Evolutionary conservation across 2,329 filamentous ascomycete genomes (phyloP).

Genomic region (Aspergillus sp.): DNA sequence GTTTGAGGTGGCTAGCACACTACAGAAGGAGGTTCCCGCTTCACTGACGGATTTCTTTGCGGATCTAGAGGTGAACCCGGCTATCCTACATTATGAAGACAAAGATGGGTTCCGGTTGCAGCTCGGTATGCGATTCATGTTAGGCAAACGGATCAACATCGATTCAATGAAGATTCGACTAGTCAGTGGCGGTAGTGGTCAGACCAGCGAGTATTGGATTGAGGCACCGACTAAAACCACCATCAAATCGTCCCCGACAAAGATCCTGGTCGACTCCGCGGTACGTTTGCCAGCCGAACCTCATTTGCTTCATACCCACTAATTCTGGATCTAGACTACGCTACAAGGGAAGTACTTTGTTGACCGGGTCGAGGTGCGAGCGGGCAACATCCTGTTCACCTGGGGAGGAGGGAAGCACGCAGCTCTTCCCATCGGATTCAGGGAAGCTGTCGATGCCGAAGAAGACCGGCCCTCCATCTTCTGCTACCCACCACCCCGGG

Average conservation of each 20-base stretch:
- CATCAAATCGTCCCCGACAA: conserved; percentile 57
- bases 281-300: conserved; percentile 32
- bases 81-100: conserved; percentile 67
- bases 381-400: conserved; percentile 41
- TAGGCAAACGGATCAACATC: conserved; percentile 68
- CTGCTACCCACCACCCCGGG: conserved; percentile 69
- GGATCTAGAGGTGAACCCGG: conserved; percentile 64
- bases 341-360: conserved; percentile 71
- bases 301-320: neutral
- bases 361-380: conserved; percentile 65
- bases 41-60: conserved; percentile 73
- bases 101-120: conserved; percentile 73
- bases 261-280: conserved; percentile 50
- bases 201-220: conserved; percentile 67
- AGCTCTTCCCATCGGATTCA: conserved; percentile 35
- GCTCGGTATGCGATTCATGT: conserved; percentile 67
- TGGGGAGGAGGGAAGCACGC: conserved; percentile 29
- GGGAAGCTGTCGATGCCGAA: conserved; percentile 31
- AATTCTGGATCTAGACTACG: conserved; percentile 27
- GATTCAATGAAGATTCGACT: conserved; percentile 66
- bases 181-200: conserved; percentile 46
- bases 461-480: conserved; percentile 61
- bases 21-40: conserved; percentile 64
- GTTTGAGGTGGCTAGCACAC: conserved; percentile 47
- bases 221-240: conserved; percentile 48